A percentile compares a stretch with the other conserved stretches of the same genome.
These are phyloP conservation scores for Encephalitozoon cuniculi DNA, from an alignment of 371 early-diverging fungal species.

Conservation along the genomic window DNA sequence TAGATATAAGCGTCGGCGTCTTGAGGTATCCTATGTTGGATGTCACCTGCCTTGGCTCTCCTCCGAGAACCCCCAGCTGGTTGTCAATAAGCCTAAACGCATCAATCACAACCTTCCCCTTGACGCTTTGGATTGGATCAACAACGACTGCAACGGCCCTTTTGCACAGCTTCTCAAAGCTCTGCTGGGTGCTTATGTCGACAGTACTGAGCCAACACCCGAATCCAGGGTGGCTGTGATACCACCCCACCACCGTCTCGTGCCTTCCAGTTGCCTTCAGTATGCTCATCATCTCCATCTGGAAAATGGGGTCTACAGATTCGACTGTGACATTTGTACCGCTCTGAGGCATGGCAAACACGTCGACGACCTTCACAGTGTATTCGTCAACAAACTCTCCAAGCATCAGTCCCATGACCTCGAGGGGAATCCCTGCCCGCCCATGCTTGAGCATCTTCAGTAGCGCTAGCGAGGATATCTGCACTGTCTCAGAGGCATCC, in stretches of 20 bases:
- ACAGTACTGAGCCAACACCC: slow-evolving; percentile 99
- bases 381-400: slow-evolving; percentile 99
- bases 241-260: slow-evolving; percentile 99
- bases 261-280: slow-evolving; percentile 92
- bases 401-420: slow-evolving; percentile 99
- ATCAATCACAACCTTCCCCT: slow-evolving; percentile 99
- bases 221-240: slow-evolving; percentile 99
- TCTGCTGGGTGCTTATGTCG: slow-evolving; percentile 93
- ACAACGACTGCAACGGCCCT: slow-evolving; percentile 97
- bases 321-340: slow-evolving; percentile 99
- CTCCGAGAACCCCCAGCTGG: slow-evolving; percentile 71
- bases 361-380: slow-evolving; percentile 96
- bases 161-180: slow-evolving; percentile 85
- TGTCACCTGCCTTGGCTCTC: slow-evolving; percentile 96
- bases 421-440: slow-evolving; percentile 99
- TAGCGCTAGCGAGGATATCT: slow-evolving; percentile 94
- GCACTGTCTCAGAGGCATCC: slow-evolving; percentile 95
- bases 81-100: slow-evolving; percentile 94
- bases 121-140: slow-evolving; percentile 98
- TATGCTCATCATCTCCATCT: slow-evolving; percentile 99
- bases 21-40: slow-evolving; percentile 97
- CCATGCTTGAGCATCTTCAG: slow-evolving; percentile 78
- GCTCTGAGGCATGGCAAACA: slow-evolving; percentile 99
- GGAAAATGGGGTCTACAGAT: slow-evolving; percentile 97
- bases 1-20: slow-evolving; percentile 86